Percentiles rank a stretch among this genome's conserved stretches.
phyloP scores from a whole-genome alignment of 352 stramenopile species.

The Peronospora farinosa region DNA sequence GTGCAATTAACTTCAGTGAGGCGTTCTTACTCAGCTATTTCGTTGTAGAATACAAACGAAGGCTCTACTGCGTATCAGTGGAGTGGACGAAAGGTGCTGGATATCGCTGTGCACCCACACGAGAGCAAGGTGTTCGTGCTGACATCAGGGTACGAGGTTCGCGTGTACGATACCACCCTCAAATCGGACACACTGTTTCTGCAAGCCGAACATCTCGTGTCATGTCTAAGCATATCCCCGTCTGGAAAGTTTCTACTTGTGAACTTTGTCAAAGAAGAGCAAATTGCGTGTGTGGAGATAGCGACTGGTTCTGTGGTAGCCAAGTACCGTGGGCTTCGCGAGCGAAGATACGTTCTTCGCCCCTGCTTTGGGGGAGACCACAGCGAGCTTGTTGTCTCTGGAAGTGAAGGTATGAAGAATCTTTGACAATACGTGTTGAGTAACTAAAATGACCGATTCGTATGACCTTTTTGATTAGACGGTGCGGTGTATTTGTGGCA shows the following conservation, averaged over 20 bases:
- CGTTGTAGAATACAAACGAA: conserved; percentile 42
- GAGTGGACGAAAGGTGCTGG: conserved; percentile 53
- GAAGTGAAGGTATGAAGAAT: conserved; percentile 56
- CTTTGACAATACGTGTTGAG: neutral
- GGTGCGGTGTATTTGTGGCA: conserved; percentile 55
- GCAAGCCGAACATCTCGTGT: conserved; percentile 46
- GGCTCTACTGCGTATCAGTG: conserved; percentile 57
- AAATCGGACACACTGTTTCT: conserved; percentile 61
- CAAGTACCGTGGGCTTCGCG: conserved; percentile 47
- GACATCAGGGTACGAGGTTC: conserved; percentile 47
- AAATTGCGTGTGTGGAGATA: conserved; percentile 52
- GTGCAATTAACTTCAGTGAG: neutral
- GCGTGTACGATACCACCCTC: conserved; percentile 48
- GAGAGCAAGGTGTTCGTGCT: conserved; percentile 54
- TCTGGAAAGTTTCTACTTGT: conserved; percentile 47
- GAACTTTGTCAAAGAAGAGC: conserved; percentile 56
- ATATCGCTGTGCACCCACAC: conserved; percentile 51
- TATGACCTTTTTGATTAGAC: conserved; percentile 30
- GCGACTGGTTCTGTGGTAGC: conserved; percentile 35
- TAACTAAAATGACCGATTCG: neutral
- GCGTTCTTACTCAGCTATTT: neutral
- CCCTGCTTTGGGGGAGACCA: conserved; percentile 53
- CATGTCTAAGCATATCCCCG: conserved; percentile 43
- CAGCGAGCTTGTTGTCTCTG: conserved; percentile 49
- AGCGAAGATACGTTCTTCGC: conserved; percentile 57